Percentiles rank a stretch among this genome's conserved stretches.
phyloP scores from a whole-genome alignment of 495 filamentous ascomycete species.

The Oleoguttula mirabilis region DNA sequence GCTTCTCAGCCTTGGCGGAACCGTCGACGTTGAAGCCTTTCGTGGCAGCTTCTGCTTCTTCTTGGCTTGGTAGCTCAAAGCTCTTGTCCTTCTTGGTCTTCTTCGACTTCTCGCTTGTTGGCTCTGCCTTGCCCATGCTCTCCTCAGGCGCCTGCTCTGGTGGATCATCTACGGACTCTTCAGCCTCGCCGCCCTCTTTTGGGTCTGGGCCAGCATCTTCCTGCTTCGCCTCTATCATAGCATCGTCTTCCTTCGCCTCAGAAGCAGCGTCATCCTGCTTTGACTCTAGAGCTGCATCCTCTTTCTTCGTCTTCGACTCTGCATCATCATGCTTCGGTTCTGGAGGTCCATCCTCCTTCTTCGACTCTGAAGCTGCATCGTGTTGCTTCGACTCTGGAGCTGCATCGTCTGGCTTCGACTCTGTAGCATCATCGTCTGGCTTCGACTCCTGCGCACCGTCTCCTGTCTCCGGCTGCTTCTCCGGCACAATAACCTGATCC shows the following conservation, averaged over 20 bases:
- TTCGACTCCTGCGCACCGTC: not conserved
- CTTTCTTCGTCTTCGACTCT: not conserved
- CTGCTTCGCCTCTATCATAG: not conserved
- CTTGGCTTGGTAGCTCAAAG: constrained; percentile 20
- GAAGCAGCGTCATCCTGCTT: not conserved
- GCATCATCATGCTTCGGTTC: no score
- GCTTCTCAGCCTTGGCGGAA: not conserved
- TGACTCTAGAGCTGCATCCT: no score
- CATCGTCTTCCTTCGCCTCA: not conserved
- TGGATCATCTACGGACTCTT: constrained; percentile 6
- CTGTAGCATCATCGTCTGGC: no score
- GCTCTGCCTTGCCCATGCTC: not conserved
- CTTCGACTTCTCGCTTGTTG: constrained; percentile 1
- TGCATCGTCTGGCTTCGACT: no score
- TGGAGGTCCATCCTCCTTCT: no score
- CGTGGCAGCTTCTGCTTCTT: constrained; percentile 21
- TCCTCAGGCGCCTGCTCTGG: constrained; percentile 12
- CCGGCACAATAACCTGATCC: constrained; percentile 4
- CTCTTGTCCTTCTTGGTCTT: constrained; percentile 13
- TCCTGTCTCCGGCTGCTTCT: constrained; percentile 1
- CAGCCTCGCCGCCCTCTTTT: not conserved
- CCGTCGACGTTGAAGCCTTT: constrained; percentile 6
- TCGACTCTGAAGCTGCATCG: no score
- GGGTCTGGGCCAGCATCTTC: not conserved
- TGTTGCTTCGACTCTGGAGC: no score